A percentile compares a stretch with the other conserved stretches of the same genome.
These are phyloP conservation scores for Haberlea rhodopensis DNA, from an alignment of 257 asterid species.

Conservation along the genomic window DNA sequence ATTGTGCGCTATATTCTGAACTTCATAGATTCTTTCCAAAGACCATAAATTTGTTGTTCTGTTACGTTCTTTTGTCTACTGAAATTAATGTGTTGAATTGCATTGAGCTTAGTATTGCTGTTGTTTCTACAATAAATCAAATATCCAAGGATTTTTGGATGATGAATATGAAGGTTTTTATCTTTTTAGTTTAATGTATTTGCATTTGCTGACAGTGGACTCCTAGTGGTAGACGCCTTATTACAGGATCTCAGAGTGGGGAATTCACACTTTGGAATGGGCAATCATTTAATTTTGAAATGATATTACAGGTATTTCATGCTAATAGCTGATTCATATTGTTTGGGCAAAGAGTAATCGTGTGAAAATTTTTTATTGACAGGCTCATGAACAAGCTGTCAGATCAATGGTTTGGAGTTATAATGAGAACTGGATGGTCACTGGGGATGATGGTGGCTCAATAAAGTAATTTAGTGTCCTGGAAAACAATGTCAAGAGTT, in stretches of 20 bases:
- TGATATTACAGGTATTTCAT: slow-evolving; percentile 84
- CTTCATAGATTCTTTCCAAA: slow-evolving; percentile 3
- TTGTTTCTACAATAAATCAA: slow-evolving; percentile 5
- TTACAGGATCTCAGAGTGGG: slow-evolving; percentile 98
- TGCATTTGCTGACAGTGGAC: slow-evolving; percentile 72
- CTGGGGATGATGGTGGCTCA: slow-evolving; percentile 98
- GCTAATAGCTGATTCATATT: slow-evolving; percentile 23
- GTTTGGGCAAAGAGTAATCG: slow-evolving; percentile 13
- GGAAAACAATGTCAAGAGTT: slow-evolving; percentile 2
- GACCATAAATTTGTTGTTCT: slow-evolving; percentile 11
- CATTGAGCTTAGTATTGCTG: not conserved
- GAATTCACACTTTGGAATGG: slow-evolving; percentile 99
- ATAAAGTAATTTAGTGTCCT: slow-evolving; percentile 61
- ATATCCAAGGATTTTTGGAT: slow-evolving; percentile 6
- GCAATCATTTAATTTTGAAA: slow-evolving; percentile 94
- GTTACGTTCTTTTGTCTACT: slow-evolving; percentile 15
- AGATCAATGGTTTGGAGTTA: slow-evolving; percentile 99
- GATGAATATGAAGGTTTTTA: slow-evolving; percentile 15
- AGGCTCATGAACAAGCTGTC: slow-evolving; percentile 99
- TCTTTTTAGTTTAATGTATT: slow-evolving; percentile 28
- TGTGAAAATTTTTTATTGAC: slow-evolving; percentile 26
- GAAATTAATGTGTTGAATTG: slow-evolving; percentile 13
- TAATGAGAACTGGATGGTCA: slow-evolving; percentile 99
- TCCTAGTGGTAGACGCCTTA: slow-evolving; percentile 98
- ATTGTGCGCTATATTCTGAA: not conserved